Evolutionary conservation across 2,329 filamentous ascomycete genomes (phyloP).

Genomic region (Trichoderma sp.): DNA sequence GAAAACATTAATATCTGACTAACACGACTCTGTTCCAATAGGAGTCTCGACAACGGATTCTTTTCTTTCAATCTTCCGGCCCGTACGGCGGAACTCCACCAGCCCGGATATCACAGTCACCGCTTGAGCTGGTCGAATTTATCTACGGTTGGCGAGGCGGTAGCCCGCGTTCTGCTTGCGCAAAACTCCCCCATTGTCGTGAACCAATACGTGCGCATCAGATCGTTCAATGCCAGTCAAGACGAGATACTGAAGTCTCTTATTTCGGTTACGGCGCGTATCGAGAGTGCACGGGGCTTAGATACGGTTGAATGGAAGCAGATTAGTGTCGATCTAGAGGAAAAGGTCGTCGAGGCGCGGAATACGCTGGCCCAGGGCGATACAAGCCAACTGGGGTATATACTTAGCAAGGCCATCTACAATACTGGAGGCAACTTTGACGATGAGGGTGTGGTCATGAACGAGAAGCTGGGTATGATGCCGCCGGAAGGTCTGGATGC

Average conservation of each 20-base stretch:
- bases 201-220: constrained; percentile 1
- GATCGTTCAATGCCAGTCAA: constrained; percentile 8
- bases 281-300: not conserved
- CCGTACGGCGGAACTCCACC: not conserved
- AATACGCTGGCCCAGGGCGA: not conserved
- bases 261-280: not conserved
- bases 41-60: not conserved
- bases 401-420: not conserved
- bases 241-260: constrained; percentile 1
- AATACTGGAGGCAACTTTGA: not conserved
- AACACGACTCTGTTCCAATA: not conserved
- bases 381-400: not conserved
- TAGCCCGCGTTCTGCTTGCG: not conserved
- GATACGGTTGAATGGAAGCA: not conserved
- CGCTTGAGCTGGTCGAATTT: not conserved
- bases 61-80: not conserved
- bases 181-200: not conserved
- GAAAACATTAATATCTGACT: not conserved
- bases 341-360: not conserved
- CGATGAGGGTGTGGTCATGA: not conserved
- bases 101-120: not conserved
- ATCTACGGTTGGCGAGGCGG: not conserved
- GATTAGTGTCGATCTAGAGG: not conserved
- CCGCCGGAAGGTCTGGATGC: not conserved
- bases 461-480: not conserved